A percentile compares a stretch with the other conserved stretches of the same genome.
These are phyloP conservation scores for Fusarium stilboides DNA, from an alignment of 2,329 filamentous ascomycete genomes.

Conservation along the genomic window DNA sequence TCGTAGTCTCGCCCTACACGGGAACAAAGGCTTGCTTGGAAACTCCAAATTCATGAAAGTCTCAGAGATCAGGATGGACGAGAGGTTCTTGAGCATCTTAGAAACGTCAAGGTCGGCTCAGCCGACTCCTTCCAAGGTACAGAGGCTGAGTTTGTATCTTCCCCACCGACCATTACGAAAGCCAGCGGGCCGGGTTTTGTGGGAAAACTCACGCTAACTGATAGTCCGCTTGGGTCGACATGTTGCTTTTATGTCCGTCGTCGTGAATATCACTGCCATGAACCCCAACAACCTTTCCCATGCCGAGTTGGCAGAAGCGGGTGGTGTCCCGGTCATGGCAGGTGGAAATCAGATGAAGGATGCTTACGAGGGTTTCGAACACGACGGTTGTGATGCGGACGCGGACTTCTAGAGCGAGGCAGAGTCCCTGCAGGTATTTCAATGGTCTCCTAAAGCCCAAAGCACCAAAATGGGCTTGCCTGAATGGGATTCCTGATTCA, in stretches of 20 bases:
- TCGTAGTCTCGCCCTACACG: no score
- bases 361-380: slow-evolving; percentile 13
- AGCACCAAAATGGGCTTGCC: no score
- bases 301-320: not conserved
- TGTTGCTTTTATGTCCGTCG: slow-evolving; percentile 13
- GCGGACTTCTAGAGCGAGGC: not conserved
- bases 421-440: no score
- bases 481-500: no score
- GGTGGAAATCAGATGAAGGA: slow-evolving; percentile 13
- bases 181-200: slow-evolving; percentile 9
- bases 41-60: no score
- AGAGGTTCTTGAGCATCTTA: not conserved
- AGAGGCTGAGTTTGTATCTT: slow-evolving; percentile 11
- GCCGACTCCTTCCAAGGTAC: slow-evolving; percentile 15
- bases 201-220: slow-evolving; percentile 12
- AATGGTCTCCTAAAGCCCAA: no score
- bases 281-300: not conserved
- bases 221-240: slow-evolving; percentile 15
- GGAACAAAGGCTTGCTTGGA: no score
- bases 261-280: slow-evolving; percentile 17
- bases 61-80: no score
- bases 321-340: not conserved
- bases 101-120: not conserved
- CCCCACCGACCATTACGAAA: slow-evolving; percentile 8
- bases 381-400: not conserved